Evolutionary conservation across 371 early-diverging fungal genomes (phyloP).

Genomic region (Mortierella sp.): DNA sequence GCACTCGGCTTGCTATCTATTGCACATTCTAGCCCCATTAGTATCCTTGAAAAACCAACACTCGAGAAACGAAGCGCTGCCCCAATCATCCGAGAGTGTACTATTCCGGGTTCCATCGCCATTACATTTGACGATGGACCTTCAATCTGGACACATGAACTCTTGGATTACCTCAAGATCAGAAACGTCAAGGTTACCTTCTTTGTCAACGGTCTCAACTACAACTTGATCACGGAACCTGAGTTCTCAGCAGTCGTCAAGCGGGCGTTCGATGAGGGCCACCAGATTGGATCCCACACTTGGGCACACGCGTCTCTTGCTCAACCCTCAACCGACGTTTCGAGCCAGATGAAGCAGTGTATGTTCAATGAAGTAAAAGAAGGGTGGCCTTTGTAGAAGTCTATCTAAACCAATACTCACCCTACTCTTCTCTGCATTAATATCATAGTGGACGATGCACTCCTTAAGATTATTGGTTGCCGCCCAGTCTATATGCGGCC

Average conservation of each 20-base stretch:
- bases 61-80: constrained; percentile 18
- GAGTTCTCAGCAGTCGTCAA: constrained; percentile 53
- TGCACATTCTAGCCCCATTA: no score
- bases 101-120: constrained; percentile 46
- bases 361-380: constrained; percentile 4
- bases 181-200: constrained; percentile 71
- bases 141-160: constrained; percentile 52
- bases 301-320: constrained; percentile 45
- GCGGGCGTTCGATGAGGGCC: constrained; percentile 58
- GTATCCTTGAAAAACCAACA: not conserved
- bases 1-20: no score
- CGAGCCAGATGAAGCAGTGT: constrained; percentile 27
- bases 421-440: not conserved
- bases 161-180: constrained; percentile 62
- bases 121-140: constrained; percentile 80
- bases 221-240: constrained; percentile 44
- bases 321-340: constrained; percentile 3
- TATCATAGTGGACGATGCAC: not conserved
- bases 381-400: no score
- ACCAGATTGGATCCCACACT: constrained; percentile 60
- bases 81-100: constrained; percentile 16
- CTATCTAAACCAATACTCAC: not conserved
- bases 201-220: constrained; percentile 70
- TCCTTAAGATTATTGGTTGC: constrained; percentile 52
- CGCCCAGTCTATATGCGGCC: constrained; percentile 62